Evolutionary conservation across 73 alveolate species (phyloP), one percentile per base, ranked within the genome.

Genomic region (Stentor coeruleus): DNA sequence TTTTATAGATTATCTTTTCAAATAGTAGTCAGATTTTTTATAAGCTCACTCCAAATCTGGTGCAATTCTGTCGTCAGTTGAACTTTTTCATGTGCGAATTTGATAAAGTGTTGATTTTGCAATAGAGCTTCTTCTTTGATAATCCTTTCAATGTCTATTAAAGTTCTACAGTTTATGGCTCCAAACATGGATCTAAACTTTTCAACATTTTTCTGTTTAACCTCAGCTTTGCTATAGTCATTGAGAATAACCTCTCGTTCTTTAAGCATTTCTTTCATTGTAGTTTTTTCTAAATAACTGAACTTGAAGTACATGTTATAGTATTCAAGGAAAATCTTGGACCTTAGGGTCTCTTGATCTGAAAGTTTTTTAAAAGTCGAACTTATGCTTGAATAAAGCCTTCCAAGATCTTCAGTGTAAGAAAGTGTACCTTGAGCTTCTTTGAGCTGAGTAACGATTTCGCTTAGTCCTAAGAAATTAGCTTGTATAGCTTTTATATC

Each of bases 1-100:
- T 20, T 86, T 92, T 14, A 85, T 49, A 38, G 88, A 85, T 39
- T 90, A 79, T 37, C n/a, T n/a, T n/a, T n/a, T 49, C 20, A 49
- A 49, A 49, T 49, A 6, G 66, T 20, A 11, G 6, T 20, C 28
- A 49, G 6, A 49, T 49, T 49, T 20, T 49, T 20, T 11, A 49
- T 49, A 49, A 49, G 20, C 66, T 20, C 20, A 11, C 28, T 49
- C 66, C 66, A 49, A 6, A 49, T 11, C 20, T 49, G 28, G 20
- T 49, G 66, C 20, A 49, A 49, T 49, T 49, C 20, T 20, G 66
- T 49, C 6, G 66, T 49, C 66, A 49, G 6, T 6, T 20, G 20
- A 49, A 49, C 66, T 49, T 49, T 20, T 49, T 49, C 66, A 49
- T 49, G 66, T 11, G 66, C 66, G 20, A 49, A 49, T 20, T 20